Base-by-base conservation (phyloP, 2,329 filamentous ascomycete genomes). In the Chrysoporthe cubensis region DNA sequence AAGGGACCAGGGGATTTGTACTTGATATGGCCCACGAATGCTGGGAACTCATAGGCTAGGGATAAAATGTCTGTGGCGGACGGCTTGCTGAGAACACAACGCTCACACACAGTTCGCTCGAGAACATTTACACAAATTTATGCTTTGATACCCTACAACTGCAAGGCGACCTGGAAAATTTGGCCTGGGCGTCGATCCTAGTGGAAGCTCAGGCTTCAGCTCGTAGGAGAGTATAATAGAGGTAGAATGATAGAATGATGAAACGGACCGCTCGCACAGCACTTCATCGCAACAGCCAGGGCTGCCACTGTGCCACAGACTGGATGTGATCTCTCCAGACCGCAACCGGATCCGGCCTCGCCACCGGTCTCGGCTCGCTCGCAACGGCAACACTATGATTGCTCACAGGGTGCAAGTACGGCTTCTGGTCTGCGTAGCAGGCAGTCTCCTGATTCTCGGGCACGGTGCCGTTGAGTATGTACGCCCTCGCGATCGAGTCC, bases 361-460 rank as follows among this genome's bases (percentile, higher is more conserved):
- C 54, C 2, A 42, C 44, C 4, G 44, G 44, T 14, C 8, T 4
- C 8, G 44, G 44, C 16, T 54, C 34, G 14, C 14, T 21, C 3
- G 52, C 52, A 16, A 37, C 13, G n/a, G 16, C 14, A 40, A 5
- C 16, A 40, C 32, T n/a, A 21, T 18, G 48, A 7, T 56, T 21
- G 21, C 46, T 14, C 26, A 59, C 62, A 11, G 32, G 40, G 18
- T 34, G 32, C 37, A 44, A 79, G 64, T 84, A 85, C 4, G 83
- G 83, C 72, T 84, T 85, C 72, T 80, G 77, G 50, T 85, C 74
- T 1, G 83, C 82, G 69, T 76, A 83, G 66, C 83, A 85, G 13
- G 75, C 74, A 21, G 80, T 84, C 74, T 84, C 82, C 0, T 74
- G 72, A 13, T 79, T 77, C 0, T 76, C 71, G 0, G 83, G 83